These are phyloP conservation scores for Brassica carinata DNA, from an alignment of 345 rosid species.

Conservation along the genomic window DNA sequence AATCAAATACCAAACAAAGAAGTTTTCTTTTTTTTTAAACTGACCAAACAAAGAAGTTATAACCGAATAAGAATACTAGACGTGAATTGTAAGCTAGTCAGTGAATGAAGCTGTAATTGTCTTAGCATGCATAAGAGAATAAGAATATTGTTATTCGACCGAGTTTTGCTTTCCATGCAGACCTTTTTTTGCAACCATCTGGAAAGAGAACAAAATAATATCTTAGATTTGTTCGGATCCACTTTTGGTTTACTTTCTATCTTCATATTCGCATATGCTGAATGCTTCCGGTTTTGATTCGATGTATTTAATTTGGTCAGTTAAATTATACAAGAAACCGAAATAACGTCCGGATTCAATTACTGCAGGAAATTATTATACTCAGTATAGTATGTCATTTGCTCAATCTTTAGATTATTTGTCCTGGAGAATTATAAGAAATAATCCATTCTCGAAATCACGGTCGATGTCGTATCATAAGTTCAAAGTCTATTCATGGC, in stretches of 20 bases:
- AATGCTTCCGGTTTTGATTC: background rate
- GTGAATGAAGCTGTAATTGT: slow-evolving; percentile 18
- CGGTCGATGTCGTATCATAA: background rate
- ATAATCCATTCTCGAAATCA: too few relatives aligned
- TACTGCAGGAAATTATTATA: background rate
- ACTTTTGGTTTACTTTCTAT: slow-evolving; percentile 16
- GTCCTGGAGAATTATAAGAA: background rate
- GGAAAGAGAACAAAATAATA: slow-evolving; percentile 33
- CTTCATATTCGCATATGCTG: slow-evolving; percentile 15
- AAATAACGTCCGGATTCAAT: background rate
- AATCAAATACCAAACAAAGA: background rate
- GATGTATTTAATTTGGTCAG: background rate
- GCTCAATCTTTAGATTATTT: background rate
- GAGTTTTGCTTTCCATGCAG: slow-evolving; percentile 9
- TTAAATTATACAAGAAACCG: background rate
- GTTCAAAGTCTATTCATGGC: too few relatives aligned
- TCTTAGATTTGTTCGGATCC: slow-evolving; percentile 17
- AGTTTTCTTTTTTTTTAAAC: too few relatives aligned
- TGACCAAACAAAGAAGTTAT: background rate
- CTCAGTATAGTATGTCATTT: background rate
- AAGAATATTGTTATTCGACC: slow-evolving; percentile 20
- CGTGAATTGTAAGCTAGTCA: slow-evolving; percentile 30
- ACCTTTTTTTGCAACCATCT: slow-evolving; percentile 22
- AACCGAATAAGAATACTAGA: background rate
- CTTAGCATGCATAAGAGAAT: slow-evolving; percentile 1